Percentiles rank a stretch among this genome's conserved stretches.
Evolutionary conservation across 495 filamentous ascomycete genomes (phyloP).

Genomic region (Xylaria palmicola): DNA sequence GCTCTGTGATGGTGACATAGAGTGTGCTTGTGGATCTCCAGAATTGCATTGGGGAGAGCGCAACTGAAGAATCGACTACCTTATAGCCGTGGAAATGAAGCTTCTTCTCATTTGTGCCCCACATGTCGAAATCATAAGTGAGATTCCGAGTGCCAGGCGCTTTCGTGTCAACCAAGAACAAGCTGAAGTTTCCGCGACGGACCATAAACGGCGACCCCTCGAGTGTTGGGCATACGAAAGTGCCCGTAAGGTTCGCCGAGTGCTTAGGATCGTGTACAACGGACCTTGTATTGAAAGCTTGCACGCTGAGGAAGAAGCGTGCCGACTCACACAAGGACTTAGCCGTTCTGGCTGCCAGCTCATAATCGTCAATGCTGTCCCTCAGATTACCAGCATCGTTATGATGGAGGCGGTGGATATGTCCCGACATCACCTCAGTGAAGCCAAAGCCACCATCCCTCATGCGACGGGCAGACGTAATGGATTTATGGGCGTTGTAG

Average conservation of each 20-base stretch:
- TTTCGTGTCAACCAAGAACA: slow-evolving; percentile 54
- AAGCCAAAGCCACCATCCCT: slow-evolving; percentile 55
- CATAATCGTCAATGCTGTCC: slow-evolving; percentile 50
- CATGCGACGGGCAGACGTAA: slow-evolving; percentile 41
- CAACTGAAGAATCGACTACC: slow-evolving; percentile 58
- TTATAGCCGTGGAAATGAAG: slow-evolving; percentile 63
- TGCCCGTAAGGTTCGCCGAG: slow-evolving; percentile 58
- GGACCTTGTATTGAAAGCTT: slow-evolving; percentile 49
- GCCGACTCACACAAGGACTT: slow-evolving; percentile 53
- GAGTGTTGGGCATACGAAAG: slow-evolving; percentile 59
- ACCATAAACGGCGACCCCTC: slow-evolving; percentile 60
- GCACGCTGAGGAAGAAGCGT: slow-evolving; percentile 60
- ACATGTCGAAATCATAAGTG: slow-evolving; percentile 61
- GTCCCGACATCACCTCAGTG: slow-evolving; percentile 64
- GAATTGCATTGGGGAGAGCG: slow-evolving; percentile 51
- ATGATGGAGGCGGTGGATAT: slow-evolving; percentile 42
- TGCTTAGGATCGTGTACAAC: slow-evolving; percentile 49
- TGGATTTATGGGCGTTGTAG: slow-evolving; percentile 37
- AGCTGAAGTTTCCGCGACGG: slow-evolving; percentile 55
- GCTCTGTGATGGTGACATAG: slow-evolving; percentile 54
- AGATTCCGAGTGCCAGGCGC: slow-evolving; percentile 58
- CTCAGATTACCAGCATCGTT: slow-evolving; percentile 47
- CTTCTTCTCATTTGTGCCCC: slow-evolving; percentile 47
- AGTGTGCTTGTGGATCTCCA: slow-evolving; percentile 66
- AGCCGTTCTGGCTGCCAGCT: slow-evolving; percentile 54